Base-by-base conservation (phyloP, 202 grass and related monocot species). In the Digitaria exilis region DNA sequence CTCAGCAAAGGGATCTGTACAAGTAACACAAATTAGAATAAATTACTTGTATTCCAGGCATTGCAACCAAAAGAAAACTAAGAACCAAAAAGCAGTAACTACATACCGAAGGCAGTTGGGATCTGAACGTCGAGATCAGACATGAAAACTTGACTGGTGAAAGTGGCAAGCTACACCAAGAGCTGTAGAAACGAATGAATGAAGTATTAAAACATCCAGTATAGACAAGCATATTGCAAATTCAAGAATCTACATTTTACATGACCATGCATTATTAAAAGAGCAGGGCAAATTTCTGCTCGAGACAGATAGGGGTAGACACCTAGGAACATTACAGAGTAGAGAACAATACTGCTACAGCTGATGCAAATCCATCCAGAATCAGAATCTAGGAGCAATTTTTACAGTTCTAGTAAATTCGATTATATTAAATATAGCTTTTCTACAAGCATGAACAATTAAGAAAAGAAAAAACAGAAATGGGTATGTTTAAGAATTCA, bases 81-180 rank as follows among this genome's bases (percentile, higher is more conserved):
- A 19, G 25, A 19, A 48, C 7, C 57, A 18, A 63, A 60, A 55
- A 28, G 39, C 41, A 68, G n/a, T 52, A 54, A 77, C 3, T 75
- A 54, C 86, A 76, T 92, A 99, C 96, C 93, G 17, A 94, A 99
- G 78, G 93, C 81, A 88, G 93, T 94, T 92, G 96, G 88, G 84
- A 96, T 96, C 91, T 99, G 87, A 74, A 52, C 19, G 87, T 96
- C 93, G 50, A 99, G 89, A 89, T 96, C 96, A 99, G 96, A 99
- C 96, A 99, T 99, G 96, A 99, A 97, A 92, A 84, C 93, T 99
- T 87, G 79, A 84, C 77, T 86, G 32, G 64, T 88, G 82, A 80
- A 76, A 90, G 73, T 85, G 75, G 51, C 83, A 84, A 83, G 83
- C 78, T 90, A 84, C 84, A 87, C 75, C 88, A 87, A 90, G 84